These are phyloP conservation scores for Coemansia sp. DNA, from an alignment of 192 early-diverging fungal species.

Conservation along the genomic window DNA sequence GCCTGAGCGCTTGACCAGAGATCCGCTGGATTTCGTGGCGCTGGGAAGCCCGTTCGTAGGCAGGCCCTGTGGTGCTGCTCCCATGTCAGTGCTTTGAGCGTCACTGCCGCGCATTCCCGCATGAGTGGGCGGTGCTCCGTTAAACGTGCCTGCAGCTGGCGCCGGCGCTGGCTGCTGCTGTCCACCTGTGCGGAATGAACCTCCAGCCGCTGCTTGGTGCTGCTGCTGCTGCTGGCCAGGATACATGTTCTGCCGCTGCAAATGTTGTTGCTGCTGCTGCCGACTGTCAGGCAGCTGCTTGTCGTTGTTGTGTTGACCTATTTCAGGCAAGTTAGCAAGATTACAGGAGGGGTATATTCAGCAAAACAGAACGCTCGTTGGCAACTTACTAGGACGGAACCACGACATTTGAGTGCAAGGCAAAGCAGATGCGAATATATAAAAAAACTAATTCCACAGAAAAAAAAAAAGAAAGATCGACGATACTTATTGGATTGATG, in stretches of 20 bases:
- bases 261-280: slow-evolving; percentile 28
- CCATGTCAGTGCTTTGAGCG: slow-evolving; percentile 11
- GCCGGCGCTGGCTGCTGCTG: slow-evolving; percentile 9
- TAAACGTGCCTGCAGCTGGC: slow-evolving; percentile 18
- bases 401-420: slow-evolving; percentile 35
- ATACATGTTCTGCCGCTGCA: background rate
- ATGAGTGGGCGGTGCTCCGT: slow-evolving; percentile 15
- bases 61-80: slow-evolving; percentile 15
- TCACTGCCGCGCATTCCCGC: slow-evolving; percentile 12
- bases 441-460: slow-evolving; percentile 1
- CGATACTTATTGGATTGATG: slow-evolving; percentile 1
- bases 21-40: slow-evolving; percentile 20
- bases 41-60: slow-evolving; percentile 49
- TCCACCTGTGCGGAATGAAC: slow-evolving; percentile 13
- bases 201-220: slow-evolving; percentile 4
- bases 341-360: background rate
- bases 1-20: slow-evolving; percentile 55
- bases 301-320: slow-evolving; percentile 10
- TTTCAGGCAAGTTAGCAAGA: background rate
- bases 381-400: slow-evolving; percentile 49
- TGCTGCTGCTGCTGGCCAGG: slow-evolving; percentile 14
- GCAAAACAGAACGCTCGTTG: background rate
- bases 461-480: slow-evolving; percentile 11
- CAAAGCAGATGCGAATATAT: slow-evolving; percentile 4
- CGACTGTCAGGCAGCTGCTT: slow-evolving; percentile 22